Evolutionary conservation across 1,139 yeast species (phyloP), one percentile per base, ranked within the genome.

Genomic region (Schwanniomyces etchellsii): DNA sequence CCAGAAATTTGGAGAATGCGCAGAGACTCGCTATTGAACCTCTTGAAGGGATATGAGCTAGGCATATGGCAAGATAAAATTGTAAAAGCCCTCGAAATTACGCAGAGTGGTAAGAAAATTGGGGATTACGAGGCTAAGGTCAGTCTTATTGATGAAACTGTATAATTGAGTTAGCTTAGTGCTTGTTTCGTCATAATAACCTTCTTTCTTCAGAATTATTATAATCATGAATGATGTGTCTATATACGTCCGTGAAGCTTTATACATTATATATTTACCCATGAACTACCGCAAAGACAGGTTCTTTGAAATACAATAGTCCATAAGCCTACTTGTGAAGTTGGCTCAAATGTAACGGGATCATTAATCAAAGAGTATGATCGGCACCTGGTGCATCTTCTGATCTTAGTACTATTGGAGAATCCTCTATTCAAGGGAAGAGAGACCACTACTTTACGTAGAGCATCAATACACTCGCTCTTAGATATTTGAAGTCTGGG

Each of bases 271-370:
- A n/a, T 36, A 39, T 60, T 64, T 2, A 73, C 74, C 91, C 91
- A 82, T 4, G 79, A 69, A 29, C 85, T 84, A 0, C 95, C 94
- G 52, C 95, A 85, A 15, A 82, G 61, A 53, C 95, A 85, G 13
- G 76, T 74, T 40, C 89, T 62, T 42, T 81, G 89, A 48, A 81
- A 80, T 2, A 82, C 81, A 62, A 77, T 66, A 1, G 83, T 75
- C 86, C 89, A 81, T 35, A 74, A 69, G 2, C 77, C 71, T 13
- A 64, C 50, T 3, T 58, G 44, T 36, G 47, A 61, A 22, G 64
- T 56, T 3, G 52, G 36, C 15, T 63, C 66, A 42, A 63, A 66
- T 3, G 63, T 61, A 28, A 60, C 43, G 2, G 70, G 71, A 36
- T 72, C 80, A 11, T 67, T 57, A 3, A 68, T 56, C 26, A 71